Evolutionary conservation across 257 asterid species (phyloP).

Genomic region (Phtheirospermum japonicum): DNA sequence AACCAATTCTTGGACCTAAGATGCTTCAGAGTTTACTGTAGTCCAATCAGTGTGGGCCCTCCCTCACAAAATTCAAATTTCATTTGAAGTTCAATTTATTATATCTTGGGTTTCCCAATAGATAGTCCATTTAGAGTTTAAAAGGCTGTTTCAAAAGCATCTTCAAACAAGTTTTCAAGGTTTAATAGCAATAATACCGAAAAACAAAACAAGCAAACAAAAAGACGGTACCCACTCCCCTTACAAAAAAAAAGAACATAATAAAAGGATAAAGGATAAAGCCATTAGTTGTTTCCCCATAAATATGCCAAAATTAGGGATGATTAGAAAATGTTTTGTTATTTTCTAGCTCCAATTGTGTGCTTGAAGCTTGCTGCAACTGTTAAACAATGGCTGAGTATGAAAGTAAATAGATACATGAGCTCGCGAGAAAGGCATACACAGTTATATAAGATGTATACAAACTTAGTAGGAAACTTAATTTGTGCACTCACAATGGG

Average conservation of each 20-base stretch:
- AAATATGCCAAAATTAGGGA: constrained; percentile 21
- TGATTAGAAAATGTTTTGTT: background rate
- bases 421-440: constrained; percentile 7
- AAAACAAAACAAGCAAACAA: too few relatives aligned
- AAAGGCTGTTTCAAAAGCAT: background rate
- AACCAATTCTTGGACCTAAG: too few relatives aligned
- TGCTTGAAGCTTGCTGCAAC: constrained; percentile 4
- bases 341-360: constrained; percentile 13
- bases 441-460: constrained; percentile 4
- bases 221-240: too few relatives aligned
- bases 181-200: background rate
- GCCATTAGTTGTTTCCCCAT: background rate
- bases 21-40: background rate
- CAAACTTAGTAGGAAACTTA: constrained; percentile 11
- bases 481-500: constrained; percentile 71
- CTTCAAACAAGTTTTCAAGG: background rate
- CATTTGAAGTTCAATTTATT: background rate
- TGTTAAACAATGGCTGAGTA: constrained; percentile 3
- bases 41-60: background rate
- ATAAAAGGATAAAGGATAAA: too few relatives aligned
- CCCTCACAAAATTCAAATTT: background rate
- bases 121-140: background rate
- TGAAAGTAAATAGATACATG: background rate
- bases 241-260: too few relatives aligned
- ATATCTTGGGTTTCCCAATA: too few relatives aligned